Percentiles rank a stretch among this genome's conserved stretches.
phyloP scores from a whole-genome alignment of 129 eudicot genomes.

The Flaveria bidentis region DNA sequence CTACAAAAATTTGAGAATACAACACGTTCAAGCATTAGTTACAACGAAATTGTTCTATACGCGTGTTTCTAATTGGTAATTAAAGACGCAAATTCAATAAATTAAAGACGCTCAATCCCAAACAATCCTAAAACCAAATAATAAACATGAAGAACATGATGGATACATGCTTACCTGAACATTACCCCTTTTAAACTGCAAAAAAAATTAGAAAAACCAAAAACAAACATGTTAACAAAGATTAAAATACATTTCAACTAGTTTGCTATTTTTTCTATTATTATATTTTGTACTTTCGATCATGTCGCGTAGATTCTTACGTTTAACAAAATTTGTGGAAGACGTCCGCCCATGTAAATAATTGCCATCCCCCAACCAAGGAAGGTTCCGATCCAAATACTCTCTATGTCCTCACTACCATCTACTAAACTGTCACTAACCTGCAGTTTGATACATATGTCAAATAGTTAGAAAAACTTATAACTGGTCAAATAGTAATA shows the following conservation, averaged over 20 bases:
- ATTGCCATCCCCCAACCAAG: constrained; percentile 94
- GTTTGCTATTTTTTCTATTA: background rate
- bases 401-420: constrained; percentile 31
- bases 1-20: constrained; percentile 36
- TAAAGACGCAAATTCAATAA: background rate
- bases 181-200: constrained; percentile 75
- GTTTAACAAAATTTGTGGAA: constrained; percentile 72
- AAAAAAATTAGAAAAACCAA: background rate
- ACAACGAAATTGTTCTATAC: background rate
- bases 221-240: constrained; percentile 17
- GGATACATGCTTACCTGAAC: constrained; percentile 47
- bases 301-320: constrained; percentile 36
- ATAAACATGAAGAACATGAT: too few species aligned
- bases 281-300: background rate
- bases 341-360: constrained; percentile 83
- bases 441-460: constrained; percentile 35
- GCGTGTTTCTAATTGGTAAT: background rate
- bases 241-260: background rate
- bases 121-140: too few species aligned
- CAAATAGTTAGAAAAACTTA: background rate
- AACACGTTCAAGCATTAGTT: background rate
- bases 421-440: constrained; percentile 33
- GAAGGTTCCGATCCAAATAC: constrained; percentile 51
- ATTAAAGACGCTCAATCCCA: background rate
- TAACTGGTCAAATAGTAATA: constrained; percentile 9